Percentiles rank a stretch among this genome's conserved stretches.
Evolutionary conservation across 169 alveolate species (phyloP).

Genomic region (Eimeria falciformis): DNA sequence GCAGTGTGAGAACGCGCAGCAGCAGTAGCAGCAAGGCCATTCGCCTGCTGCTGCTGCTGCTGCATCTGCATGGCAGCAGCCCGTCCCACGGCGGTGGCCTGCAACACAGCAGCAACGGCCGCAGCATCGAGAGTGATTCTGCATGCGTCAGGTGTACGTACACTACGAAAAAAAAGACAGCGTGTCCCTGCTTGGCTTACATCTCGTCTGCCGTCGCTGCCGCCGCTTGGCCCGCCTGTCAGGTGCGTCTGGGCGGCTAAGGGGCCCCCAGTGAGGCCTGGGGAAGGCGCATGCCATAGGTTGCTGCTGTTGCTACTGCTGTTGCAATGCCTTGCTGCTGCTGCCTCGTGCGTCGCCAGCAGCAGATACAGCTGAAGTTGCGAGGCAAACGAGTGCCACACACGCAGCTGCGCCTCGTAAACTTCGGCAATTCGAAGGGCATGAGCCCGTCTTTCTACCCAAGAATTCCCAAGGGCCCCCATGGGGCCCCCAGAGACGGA

Average conservation of each 20-base stretch:
- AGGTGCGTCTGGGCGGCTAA: neutral
- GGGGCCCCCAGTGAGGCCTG: neutral
- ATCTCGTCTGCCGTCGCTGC: constrained; percentile 22
- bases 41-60: constrained; percentile 23
- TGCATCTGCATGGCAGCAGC: neutral
- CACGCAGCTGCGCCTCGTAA: constrained; percentile 19
- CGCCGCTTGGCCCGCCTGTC: neutral
- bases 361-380: constrained; percentile 20
- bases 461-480: neutral
- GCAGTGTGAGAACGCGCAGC: neutral
- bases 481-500: neutral
- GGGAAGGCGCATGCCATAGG: neutral
- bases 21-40: neutral
- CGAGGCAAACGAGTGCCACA: constrained; percentile 24
- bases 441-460: neutral
- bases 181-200: neutral
- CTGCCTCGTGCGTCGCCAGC: neutral
- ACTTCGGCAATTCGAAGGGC: neutral
- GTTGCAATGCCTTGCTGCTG: neutral
- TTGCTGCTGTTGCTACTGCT: neutral
- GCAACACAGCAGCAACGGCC: neutral
- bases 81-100: neutral
- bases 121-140: neutral
- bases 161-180: neutral
- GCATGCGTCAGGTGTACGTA: neutral